phyloP scores from a whole-genome alignment of 768 basidiomycete species.

The Lentinula boryana region DNA sequence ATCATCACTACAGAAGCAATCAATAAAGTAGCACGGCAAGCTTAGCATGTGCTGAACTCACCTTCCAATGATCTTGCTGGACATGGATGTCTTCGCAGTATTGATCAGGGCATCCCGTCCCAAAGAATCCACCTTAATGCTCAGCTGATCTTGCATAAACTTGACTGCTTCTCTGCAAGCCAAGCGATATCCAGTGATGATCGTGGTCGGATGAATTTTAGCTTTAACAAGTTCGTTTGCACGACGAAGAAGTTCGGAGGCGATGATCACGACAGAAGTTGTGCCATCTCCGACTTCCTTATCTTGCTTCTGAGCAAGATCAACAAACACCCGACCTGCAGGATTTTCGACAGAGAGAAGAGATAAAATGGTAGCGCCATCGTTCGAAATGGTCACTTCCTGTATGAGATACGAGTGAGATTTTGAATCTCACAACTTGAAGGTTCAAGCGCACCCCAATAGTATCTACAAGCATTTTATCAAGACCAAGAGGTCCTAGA shows the following conservation, averaged over 20 bases:
- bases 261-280: slow-evolving; percentile 96
- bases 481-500: slow-evolving; percentile 88
- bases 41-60: slow-evolving; percentile 36
- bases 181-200: slow-evolving; percentile 96
- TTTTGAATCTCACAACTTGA: background rate
- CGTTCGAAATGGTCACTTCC: slow-evolving; percentile 99
- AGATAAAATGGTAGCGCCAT: slow-evolving; percentile 97
- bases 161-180: slow-evolving; percentile 97
- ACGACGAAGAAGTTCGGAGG: slow-evolving; percentile 92
- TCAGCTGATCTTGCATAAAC: slow-evolving; percentile 96
- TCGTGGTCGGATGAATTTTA: slow-evolving; percentile 98
- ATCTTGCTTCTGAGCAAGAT: slow-evolving; percentile 98
- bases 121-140: slow-evolving; percentile 89
- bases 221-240: slow-evolving; percentile 98
- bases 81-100: slow-evolving; percentile 97
- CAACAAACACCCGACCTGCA: slow-evolving; percentile 94
- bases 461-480: slow-evolving; percentile 98
- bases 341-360: slow-evolving; percentile 94
- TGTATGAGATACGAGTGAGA: slow-evolving; percentile 22
- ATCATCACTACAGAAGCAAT: slow-evolving; percentile 64
- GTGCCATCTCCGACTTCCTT: slow-evolving; percentile 99
- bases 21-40: background rate
- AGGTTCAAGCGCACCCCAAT: slow-evolving; percentile 65
- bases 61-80: slow-evolving; percentile 97
- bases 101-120: slow-evolving; percentile 91